These are phyloP conservation scores for Pezicula rhizophila DNA, from an alignment of 2,329 filamentous ascomycete species.

Conservation along the genomic window DNA sequence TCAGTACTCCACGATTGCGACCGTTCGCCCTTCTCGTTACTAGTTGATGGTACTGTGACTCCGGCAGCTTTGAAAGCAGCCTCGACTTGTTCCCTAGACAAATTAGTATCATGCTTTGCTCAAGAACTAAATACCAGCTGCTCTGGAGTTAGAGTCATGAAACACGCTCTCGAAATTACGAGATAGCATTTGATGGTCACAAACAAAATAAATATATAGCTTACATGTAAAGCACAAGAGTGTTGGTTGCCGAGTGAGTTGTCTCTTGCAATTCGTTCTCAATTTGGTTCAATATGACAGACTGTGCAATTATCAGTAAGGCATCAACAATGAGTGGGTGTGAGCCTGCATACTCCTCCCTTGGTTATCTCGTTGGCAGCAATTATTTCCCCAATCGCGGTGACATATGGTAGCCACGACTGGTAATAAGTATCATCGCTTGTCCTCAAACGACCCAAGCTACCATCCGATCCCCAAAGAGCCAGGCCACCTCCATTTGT, in stretches of 20 bases:
- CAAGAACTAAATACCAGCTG: too few relatives aligned
- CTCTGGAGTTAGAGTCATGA: too few relatives aligned
- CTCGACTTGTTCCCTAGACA: conserved; percentile 35
- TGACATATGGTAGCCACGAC: conserved; percentile 42
- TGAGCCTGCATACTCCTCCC: conserved; percentile 30
- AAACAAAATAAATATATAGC: too few relatives aligned
- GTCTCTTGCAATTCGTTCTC: conserved; percentile 48
- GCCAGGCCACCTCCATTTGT: conserved; percentile 41
- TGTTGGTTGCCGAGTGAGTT: conserved; percentile 35
- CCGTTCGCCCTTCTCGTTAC: conserved; percentile 46
- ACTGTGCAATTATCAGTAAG: conserved; percentile 14
- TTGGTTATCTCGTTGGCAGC: conserved; percentile 43
- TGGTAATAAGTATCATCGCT: conserved; percentile 37
- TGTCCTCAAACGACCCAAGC: conserved; percentile 36
- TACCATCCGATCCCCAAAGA: conserved; percentile 40
- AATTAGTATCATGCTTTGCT: too few relatives aligned
- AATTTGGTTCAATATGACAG: conserved; percentile 45
- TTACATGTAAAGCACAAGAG: conserved; percentile 42
- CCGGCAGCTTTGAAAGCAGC: conserved; percentile 39
- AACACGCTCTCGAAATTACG: too few relatives aligned
- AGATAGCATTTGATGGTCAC: too few relatives aligned
- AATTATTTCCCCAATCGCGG: conserved; percentile 39
- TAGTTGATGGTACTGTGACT: conserved; percentile 41
- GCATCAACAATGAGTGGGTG: not conserved
- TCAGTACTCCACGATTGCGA: conserved; percentile 46